These are phyloP conservation scores for Aureobasidium sp. DNA, from an alignment of 2,329 filamentous ascomycete species.

Conservation along the genomic window DNA sequence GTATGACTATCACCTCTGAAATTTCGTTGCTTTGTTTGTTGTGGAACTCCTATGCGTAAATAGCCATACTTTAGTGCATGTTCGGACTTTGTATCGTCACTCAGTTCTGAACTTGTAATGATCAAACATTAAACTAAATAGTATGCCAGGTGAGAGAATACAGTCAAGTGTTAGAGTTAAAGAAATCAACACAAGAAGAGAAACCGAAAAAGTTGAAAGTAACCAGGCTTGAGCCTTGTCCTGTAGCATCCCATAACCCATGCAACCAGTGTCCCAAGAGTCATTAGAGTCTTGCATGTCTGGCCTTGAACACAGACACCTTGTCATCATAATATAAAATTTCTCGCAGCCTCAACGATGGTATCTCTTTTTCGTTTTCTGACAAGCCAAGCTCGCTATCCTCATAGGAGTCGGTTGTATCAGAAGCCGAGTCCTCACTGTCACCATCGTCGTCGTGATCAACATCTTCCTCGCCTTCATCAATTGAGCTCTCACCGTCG, in stretches of 20 bases:
- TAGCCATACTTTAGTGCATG: too few species aligned
- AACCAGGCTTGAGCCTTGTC: not conserved
- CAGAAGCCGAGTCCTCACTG: conserved; percentile 15
- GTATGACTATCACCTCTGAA: too few species aligned
- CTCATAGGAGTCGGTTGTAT: conserved; percentile 15
- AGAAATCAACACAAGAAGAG: not conserved
- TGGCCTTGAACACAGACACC: conserved; percentile 70
- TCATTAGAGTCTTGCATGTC: conserved; percentile 47
- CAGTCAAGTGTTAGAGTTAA: not conserved
- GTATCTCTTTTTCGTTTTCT: conserved; percentile 29
- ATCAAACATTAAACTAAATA: not conserved
- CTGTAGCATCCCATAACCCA: not conserved
- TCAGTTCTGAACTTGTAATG: not conserved
- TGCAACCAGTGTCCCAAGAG: not conserved
- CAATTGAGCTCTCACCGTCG: conserved; percentile 23
- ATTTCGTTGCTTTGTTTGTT: too few species aligned
- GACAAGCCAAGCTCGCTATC: conserved; percentile 22
- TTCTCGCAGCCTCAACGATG: conserved; percentile 58
- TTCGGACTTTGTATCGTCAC: too few species aligned
- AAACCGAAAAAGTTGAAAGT: not conserved
- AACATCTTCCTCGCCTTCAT: conserved; percentile 30
- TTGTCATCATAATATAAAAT: conserved; percentile 83
- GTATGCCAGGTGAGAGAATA: too few species aligned
- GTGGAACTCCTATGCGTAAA: too few species aligned
- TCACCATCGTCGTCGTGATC: conserved; percentile 18